Percentiles rank a stretch among this genome's conserved stretches.
phyloP scores from a whole-genome alignment of 148 eudicot genomes.

The Vaccinium vitisidaea region DNA sequence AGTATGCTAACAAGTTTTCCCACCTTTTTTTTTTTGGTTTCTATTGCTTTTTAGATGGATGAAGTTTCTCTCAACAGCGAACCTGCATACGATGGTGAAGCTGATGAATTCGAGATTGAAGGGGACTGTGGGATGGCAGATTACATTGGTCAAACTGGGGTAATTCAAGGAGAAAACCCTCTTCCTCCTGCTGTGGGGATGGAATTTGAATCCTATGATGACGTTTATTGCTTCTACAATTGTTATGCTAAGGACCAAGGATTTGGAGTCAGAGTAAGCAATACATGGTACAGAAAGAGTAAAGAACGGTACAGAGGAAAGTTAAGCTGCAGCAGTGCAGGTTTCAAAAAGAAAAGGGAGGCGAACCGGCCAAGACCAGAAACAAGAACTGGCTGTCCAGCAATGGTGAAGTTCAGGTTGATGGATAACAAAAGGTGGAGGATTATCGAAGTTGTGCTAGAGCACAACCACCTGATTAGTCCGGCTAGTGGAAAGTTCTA shows the following conservation, averaged over 20 bases:
- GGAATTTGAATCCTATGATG: constrained; percentile 46
- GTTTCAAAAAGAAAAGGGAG: constrained; percentile 38
- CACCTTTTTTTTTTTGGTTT: not conserved
- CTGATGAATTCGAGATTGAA: constrained; percentile 32
- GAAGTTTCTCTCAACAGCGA: constrained; percentile 34
- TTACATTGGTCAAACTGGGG: constrained; percentile 27
- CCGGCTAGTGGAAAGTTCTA: constrained; percentile 27
- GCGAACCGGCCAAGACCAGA: constrained; percentile 41
- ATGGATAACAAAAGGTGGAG: constrained; percentile 42
- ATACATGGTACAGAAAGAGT: constrained; percentile 42
- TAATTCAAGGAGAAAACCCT: constrained; percentile 35
- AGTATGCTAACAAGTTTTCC: not conserved
- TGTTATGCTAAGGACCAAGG: constrained; percentile 36
- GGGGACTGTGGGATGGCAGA: constrained; percentile 39
- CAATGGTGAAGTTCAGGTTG: constrained; percentile 40
- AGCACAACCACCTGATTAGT: constrained; percentile 34
- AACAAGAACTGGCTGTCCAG: constrained; percentile 41
- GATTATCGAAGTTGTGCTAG: constrained; percentile 39
- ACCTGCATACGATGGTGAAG: constrained; percentile 31
- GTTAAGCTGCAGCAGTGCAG: constrained; percentile 40
- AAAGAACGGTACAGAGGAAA: constrained; percentile 38
- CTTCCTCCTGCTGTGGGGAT: constrained; percentile 43
- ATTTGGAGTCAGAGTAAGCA: constrained; percentile 37
- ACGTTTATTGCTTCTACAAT: constrained; percentile 41
- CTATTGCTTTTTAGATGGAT: constrained; percentile 30